Conservation (phyloP, 1,139 yeast species). For the Hyphopichia burtonii region DNA sequence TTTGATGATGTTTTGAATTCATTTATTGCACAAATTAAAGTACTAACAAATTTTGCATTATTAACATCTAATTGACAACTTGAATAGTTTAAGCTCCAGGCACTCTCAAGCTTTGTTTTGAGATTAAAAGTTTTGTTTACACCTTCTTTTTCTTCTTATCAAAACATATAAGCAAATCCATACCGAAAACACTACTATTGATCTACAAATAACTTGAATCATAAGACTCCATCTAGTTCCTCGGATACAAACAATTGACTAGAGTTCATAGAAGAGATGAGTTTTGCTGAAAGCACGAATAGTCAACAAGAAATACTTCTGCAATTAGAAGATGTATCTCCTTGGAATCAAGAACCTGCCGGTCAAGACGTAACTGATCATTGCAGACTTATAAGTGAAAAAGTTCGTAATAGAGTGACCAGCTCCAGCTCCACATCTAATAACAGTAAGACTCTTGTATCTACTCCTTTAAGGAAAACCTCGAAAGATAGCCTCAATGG, state of each 20-base stretch:
- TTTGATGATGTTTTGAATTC: neutral
- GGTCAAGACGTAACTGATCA: neutral
- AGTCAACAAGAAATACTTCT: constrained; percentile 4
- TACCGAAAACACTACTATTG: neutral
- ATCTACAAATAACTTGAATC: too few relatives aligned
- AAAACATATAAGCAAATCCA: neutral
- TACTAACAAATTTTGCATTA: neutral
- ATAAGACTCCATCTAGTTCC: too few relatives aligned
- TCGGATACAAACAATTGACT: too few relatives aligned
- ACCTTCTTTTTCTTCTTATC: neutral
- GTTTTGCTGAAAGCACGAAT: constrained; percentile 11
- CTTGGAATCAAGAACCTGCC: constrained; percentile 2
- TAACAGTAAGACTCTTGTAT: constrained; percentile 1
- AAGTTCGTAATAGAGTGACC: neutral
- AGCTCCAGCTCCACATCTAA: neutral
- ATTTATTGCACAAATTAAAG: neutral
- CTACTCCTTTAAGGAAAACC: constrained; percentile 1
- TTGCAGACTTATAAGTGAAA: neutral
- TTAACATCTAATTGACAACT: neutral
- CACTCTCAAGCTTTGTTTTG: neutral
- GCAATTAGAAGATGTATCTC: constrained; percentile 1
- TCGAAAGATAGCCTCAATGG: neutral
- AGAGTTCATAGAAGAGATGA: too few relatives aligned
- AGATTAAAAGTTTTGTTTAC: neutral
- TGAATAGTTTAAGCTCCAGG: neutral